Base-by-base conservation (phyloP, 1,139 yeast genomes). In the Pichia sp. region DNA sequence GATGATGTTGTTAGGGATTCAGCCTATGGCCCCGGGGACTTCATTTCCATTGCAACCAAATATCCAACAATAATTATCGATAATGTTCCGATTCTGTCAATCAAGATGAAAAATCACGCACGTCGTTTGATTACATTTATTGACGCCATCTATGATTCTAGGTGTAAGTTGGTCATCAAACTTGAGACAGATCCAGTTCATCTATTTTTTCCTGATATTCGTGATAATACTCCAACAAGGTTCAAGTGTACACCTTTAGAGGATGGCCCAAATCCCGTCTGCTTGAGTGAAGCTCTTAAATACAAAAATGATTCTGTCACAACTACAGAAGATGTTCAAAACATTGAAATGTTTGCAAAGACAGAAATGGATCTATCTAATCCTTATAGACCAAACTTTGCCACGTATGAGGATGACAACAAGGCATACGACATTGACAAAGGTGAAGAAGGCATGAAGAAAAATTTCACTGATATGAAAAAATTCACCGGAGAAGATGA, bases 401-500 rank as follows among this genome's bases (percentile, higher is more conserved):
- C 87, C 2, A 75, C 85, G 1, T 85, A 85, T 63, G 84, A 81
- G 59, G 80, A 74, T 52, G 54, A 50, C n/a, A 63, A 66, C 47
- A 44, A 56, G 32, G 64, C 62, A 34, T 68, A 62, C 47, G 59
- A 63, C 56, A 30, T 57, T 61, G 23, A 29, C 6, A 54, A 57
- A 29, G 59, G 57, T 34, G 54, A 50, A 41, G 50, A 50, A 16
- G 57, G 60, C 36, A 34, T 54, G 31, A 50, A 58, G 4, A 60
- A 64, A 8, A 76, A 81, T 62, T 82, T 76, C 62, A 74, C 78
- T 19, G 75, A 82, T 51, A 66, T 77, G 13, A 72, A 74, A 19
- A 84, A 84, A 2, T 86, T 85, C 62, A 85, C 90, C 0, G 92
- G 93, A 32, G 90, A 85, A 62, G 92, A 86, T 67, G 92, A 86